phyloP scores from a whole-genome alignment of 805 yeast species.

The Pachysolen tannophilus region DNA sequence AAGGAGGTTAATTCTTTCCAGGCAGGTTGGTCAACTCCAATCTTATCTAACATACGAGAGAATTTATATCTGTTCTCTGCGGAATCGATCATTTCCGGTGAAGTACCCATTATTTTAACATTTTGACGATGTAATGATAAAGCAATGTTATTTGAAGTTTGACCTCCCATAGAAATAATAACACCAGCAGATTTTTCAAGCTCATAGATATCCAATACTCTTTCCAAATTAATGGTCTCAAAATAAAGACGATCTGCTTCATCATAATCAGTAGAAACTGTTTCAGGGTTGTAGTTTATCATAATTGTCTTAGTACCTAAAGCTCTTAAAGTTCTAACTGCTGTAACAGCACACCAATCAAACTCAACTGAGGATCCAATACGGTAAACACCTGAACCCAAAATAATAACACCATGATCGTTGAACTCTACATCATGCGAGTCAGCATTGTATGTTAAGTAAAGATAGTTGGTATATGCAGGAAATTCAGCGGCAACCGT shows the following conservation, averaged over 20 bases:
- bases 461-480: slow-evolving; percentile 89
- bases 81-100: slow-evolving; percentile 90
- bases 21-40: slow-evolving; percentile 92
- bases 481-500: slow-evolving; percentile 99
- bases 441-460: slow-evolving; percentile 92
- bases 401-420: slow-evolving; percentile 87
- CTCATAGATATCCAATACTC: slow-evolving; percentile 96
- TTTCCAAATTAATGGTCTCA: slow-evolving; percentile 90
- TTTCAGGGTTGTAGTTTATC: slow-evolving; percentile 98
- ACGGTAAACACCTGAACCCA: slow-evolving; percentile 99
- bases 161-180: slow-evolving; percentile 96
- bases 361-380: slow-evolving; percentile 98
- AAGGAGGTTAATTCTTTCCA: slow-evolving; percentile 94
- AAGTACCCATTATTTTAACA: slow-evolving; percentile 86
- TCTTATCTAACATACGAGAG: slow-evolving; percentile 87
- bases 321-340: slow-evolving; percentile 89
- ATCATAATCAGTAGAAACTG: slow-evolving; percentile 96
- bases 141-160: slow-evolving; percentile 96
- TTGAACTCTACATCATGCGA: slow-evolving; percentile 76
- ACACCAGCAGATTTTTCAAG: slow-evolving; percentile 85
- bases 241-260: slow-evolving; percentile 96
- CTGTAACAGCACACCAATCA: slow-evolving; percentile 98
- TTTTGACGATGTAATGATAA: slow-evolving; percentile 71
- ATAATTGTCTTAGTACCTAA: slow-evolving; percentile 85
- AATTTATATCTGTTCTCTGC: slow-evolving; percentile 99